phyloP scores from a whole-genome alignment of 2,329 filamentous ascomycete genomes.

The Cercospora zeina region DNA sequence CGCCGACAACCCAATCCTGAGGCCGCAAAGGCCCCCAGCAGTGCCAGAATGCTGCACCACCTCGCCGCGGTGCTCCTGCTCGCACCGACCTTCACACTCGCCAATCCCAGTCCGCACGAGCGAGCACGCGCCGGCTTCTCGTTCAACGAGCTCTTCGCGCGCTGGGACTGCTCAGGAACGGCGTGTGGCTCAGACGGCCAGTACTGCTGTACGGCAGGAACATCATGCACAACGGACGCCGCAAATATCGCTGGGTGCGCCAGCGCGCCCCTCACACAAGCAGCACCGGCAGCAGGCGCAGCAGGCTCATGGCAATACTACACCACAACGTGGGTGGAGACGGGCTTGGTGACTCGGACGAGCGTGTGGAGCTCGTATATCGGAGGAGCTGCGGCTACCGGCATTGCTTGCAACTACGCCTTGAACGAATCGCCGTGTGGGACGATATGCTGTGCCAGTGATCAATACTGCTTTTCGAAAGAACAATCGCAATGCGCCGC shows the following conservation, averaged over 20 bases:
- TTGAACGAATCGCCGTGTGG: conserved; percentile 63
- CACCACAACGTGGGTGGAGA: conserved; percentile 60
- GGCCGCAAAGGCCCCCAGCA: conserved; percentile 17
- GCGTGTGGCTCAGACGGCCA: conserved; percentile 55
- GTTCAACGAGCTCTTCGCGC: conserved; percentile 41
- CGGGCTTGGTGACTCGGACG: conserved; percentile 54
- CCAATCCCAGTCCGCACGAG: conserved; percentile 34
- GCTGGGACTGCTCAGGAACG: conserved; percentile 47
- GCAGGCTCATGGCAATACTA: conserved; percentile 56
- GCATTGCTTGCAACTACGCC: conserved; percentile 49
- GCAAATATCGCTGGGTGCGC: conserved; percentile 53
- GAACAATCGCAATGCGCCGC: conserved; percentile 57
- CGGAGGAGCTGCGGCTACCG: conserved; percentile 36
- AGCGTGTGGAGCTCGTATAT: conserved; percentile 55
- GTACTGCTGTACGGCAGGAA: conserved; percentile 51
- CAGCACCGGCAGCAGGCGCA: conserved; percentile 33
- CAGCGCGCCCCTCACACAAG: conserved; percentile 29
- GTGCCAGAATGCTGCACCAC: conserved; percentile 31
- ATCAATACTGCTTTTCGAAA: conserved; percentile 64
- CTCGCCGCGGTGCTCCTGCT: conserved; percentile 35
- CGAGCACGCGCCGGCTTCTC: conserved; percentile 36
- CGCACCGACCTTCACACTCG: conserved; percentile 30
- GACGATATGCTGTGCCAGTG: conserved; percentile 66
- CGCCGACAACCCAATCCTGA: conserved; percentile 11
- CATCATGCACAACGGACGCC: conserved; percentile 54